These are phyloP conservation scores for Oryza longistaminata DNA, from an alignment of 176 grass and related monocot species.

Conservation along the genomic window DNA sequence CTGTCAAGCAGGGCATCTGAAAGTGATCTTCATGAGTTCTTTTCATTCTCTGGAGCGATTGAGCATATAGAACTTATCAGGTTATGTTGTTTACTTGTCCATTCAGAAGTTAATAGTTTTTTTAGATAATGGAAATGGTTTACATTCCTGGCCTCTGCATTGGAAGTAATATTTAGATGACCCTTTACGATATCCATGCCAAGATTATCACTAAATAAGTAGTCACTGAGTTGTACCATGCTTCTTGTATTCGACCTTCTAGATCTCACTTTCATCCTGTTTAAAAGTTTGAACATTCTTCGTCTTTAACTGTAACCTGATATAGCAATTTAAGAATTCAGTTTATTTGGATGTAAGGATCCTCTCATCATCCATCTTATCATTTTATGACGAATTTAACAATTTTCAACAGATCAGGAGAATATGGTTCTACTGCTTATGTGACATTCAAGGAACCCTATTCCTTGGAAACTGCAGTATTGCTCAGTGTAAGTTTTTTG, in stretches of 20 bases:
- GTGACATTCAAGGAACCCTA: conserved; percentile 93
- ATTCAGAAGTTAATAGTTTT: background rate
- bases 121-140: too few species aligned
- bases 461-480: conserved; percentile 94
- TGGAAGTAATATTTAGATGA: background rate
- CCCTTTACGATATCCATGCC: background rate
- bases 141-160: background rate
- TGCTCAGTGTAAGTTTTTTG: conserved; percentile 72
- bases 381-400: conserved; percentile 35
- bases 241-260: conserved; percentile 4
- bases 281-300: background rate
- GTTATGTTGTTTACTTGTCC: conserved; percentile 25
- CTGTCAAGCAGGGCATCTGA: conserved; percentile 74
- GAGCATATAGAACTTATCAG: conserved; percentile 93
- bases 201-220: background rate
- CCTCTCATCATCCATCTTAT: conserved; percentile 25
- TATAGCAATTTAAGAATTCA: background rate
- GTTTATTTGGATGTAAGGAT: background rate
- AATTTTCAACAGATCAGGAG: conserved; percentile 60
- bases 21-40: conserved; percentile 83
- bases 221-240: background rate
- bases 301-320: background rate
- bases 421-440: conserved; percentile 82
- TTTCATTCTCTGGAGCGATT: conserved; percentile 95
- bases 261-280: background rate